Evolutionary conservation across 208 protist species (phyloP).

Genomic region (Trypanosoma lewisi): DNA sequence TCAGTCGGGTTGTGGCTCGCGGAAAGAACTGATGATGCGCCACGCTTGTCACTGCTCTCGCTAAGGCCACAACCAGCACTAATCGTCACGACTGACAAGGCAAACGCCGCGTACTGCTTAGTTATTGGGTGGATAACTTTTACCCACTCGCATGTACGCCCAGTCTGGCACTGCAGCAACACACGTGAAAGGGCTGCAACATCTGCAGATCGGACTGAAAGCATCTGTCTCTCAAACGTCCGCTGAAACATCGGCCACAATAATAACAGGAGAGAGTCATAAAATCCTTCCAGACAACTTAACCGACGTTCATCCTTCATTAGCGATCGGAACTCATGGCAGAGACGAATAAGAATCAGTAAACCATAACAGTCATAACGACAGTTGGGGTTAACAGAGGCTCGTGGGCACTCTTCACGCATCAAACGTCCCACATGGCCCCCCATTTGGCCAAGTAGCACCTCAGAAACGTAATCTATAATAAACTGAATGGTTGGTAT

Average conservation of each 20-base stretch:
- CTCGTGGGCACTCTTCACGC: slow-evolving; percentile 35
- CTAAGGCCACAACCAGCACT: slow-evolving; percentile 28
- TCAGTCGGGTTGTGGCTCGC: too few relatives aligned
- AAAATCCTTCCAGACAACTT: slow-evolving; percentile 78
- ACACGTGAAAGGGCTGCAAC: slow-evolving; percentile 9
- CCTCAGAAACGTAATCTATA: slow-evolving; percentile 78
- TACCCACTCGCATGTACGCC: slow-evolving; percentile 1
- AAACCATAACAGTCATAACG: slow-evolving; percentile 76
- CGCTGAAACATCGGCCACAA: slow-evolving; percentile 81
- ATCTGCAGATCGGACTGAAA: slow-evolving; percentile 45
- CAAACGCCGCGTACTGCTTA: slow-evolving; percentile 40
- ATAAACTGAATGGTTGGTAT: slow-evolving; percentile 77
- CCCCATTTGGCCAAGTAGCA: slow-evolving; percentile 45
- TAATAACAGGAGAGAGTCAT: slow-evolving; percentile 66
- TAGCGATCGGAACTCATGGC: slow-evolving; percentile 71
- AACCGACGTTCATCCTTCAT: slow-evolving; percentile 70
- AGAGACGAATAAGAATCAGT: slow-evolving; percentile 70
- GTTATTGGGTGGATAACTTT: slow-evolving; percentile 52
- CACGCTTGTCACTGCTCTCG: neutral
- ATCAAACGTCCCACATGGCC: slow-evolving; percentile 39
- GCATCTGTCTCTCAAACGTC: slow-evolving; percentile 66
- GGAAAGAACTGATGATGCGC: neutral
- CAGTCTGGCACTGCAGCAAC: neutral
- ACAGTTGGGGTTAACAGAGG: slow-evolving; percentile 48
- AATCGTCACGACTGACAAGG: slow-evolving; percentile 33